phyloP scores from a whole-genome alignment of 2,329 filamentous ascomycete genomes.

The Pezicula carpinea region DNA sequence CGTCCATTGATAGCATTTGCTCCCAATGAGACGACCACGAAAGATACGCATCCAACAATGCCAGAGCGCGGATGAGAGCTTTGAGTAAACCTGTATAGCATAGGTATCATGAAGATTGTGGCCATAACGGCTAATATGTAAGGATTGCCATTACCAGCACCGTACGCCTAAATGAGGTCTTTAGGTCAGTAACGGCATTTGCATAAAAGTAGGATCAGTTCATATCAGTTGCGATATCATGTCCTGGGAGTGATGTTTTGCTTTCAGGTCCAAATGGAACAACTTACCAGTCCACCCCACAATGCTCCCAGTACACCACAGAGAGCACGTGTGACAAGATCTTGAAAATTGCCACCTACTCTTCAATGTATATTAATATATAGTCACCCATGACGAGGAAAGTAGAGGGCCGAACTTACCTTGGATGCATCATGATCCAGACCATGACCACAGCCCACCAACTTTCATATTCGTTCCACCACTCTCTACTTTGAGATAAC shows the following conservation, averaged over 20 bases:
- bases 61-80: constrained; percentile 54
- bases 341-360: constrained; percentile 53
- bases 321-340: constrained; percentile 46
- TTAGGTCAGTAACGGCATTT: no score
- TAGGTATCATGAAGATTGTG: constrained; percentile 53
- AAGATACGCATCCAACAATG: constrained; percentile 52
- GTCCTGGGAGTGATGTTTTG: no score
- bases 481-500: constrained; percentile 37
- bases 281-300: constrained; percentile 42
- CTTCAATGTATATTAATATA: constrained; percentile 18
- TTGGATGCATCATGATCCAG: constrained; percentile 51
- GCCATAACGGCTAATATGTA: constrained; percentile 52
- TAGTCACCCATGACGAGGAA: background rate
- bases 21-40: constrained; percentile 47
- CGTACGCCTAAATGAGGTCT: constrained; percentile 32
- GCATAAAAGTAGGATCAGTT: no score
- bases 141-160: constrained; percentile 46
- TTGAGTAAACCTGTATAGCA: constrained; percentile 52
- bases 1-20: constrained; percentile 22
- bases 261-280: no score
- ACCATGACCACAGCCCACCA: constrained; percentile 57
- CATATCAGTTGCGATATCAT: no score
- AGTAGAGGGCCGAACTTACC: constrained; percentile 26
- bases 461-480: constrained; percentile 51
- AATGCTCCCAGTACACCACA: constrained; percentile 46